These are phyloP conservation scores for Plasmodium gonderi DNA, from an alignment of 169 alveolate species.

Conservation along the genomic window DNA sequence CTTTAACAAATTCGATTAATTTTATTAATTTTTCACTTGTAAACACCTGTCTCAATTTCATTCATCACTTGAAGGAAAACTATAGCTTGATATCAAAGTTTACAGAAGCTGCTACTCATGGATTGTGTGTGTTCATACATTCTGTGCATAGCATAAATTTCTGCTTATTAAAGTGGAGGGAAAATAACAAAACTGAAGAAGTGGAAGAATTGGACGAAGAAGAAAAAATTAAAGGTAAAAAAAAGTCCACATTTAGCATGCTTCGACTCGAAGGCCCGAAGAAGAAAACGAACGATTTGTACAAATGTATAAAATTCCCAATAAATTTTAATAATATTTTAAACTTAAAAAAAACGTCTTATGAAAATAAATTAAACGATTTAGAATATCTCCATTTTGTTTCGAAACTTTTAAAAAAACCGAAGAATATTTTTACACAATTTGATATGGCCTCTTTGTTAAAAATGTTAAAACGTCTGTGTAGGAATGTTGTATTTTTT, in stretches of 20 bases:
- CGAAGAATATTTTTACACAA: constrained; percentile 34
- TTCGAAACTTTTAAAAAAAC: constrained; percentile 8
- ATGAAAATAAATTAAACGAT: not conserved
- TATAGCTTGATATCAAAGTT: constrained; percentile 44
- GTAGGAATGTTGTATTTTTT: constrained; percentile 19
- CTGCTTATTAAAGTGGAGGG: constrained; percentile 1
- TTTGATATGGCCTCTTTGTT: constrained; percentile 34
- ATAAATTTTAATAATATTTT: constrained; percentile 45
- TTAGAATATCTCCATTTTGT: constrained; percentile 32
- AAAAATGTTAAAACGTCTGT: constrained; percentile 33
- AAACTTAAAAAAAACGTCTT: constrained; percentile 6
- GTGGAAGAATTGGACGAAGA: not conserved
- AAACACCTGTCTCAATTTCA: constrained; percentile 34
- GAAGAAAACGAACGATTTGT: not conserved
- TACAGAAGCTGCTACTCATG: constrained; percentile 13
- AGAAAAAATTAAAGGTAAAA: not conserved
- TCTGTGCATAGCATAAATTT: constrained; percentile 29
- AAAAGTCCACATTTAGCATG: not conserved
- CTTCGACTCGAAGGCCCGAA: not conserved
- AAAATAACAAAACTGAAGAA: not conserved
- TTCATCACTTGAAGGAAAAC: constrained; percentile 32
- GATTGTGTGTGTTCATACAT: constrained; percentile 29
- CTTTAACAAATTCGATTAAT: not conserved
- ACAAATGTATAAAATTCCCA: constrained; percentile 37
- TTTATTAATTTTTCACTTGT: constrained; percentile 36